These are phyloP conservation scores for Phytopythium ostracodes DNA, from an alignment of 352 stramenopile species.

Conservation along the genomic window DNA sequence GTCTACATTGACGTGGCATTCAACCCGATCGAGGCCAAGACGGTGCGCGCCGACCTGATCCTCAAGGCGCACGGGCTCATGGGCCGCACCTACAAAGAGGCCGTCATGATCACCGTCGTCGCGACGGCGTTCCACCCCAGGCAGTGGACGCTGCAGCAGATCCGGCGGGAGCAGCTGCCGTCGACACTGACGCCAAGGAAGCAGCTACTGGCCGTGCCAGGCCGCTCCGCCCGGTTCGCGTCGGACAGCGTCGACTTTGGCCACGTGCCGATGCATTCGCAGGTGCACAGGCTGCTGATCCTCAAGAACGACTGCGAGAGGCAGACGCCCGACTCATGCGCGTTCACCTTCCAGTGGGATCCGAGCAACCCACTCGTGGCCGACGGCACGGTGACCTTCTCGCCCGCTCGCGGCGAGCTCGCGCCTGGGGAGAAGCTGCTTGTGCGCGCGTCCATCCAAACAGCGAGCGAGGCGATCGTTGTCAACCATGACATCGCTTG, in stretches of 20 bases:
- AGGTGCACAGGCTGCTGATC: conserved; percentile 41
- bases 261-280: conserved; percentile 52
- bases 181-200: conserved; percentile 16
- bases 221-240: conserved; percentile 41
- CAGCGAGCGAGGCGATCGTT: conserved; percentile 37
- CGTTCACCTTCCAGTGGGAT: conserved; percentile 60
- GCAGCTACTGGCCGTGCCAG: conserved; percentile 30
- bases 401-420: conserved; percentile 45
- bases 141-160: conserved; percentile 27
- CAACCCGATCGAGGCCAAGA: conserved; percentile 59
- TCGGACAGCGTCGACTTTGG: conserved; percentile 54
- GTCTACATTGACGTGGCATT: conserved; percentile 75
- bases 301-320: conserved; percentile 35
- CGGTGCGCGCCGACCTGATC: conserved; percentile 44
- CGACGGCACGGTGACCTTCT: conserved; percentile 43
- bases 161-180: conserved; percentile 24
- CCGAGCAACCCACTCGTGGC: conserved; percentile 42
- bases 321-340: conserved; percentile 4
- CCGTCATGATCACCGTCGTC: conserved; percentile 53
- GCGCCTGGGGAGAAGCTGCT: conserved; percentile 39
- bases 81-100: conserved; percentile 62
- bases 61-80: conserved; percentile 71
- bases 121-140: conserved; percentile 54
- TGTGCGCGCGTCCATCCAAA: conserved; percentile 45
- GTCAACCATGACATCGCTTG: conserved; percentile 71